Evolutionary conservation across 192 early-diverging fungal genomes (phyloP).

Genomic region (Anaeromyces robustus): DNA sequence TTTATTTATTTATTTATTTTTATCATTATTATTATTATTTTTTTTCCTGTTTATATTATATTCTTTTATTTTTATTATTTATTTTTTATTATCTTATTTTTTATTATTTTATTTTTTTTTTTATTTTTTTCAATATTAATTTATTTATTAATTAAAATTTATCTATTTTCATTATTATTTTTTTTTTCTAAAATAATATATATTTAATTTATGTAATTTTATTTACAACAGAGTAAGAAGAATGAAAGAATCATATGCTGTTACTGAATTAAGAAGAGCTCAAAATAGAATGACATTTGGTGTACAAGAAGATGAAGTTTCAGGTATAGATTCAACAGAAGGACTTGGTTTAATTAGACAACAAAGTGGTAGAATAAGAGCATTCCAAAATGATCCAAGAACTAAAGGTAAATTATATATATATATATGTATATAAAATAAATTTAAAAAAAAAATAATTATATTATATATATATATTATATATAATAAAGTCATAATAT

Average conservation of each 20-base stretch:
- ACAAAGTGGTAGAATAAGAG: constrained; percentile 63
- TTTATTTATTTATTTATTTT: no score
- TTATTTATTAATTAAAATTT: no score
- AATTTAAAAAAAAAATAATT: not conserved
- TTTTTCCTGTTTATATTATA: no score
- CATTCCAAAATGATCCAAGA: constrained; percentile 45
- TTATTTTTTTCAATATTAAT: no score
- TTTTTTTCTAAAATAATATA: no score
- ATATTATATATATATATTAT: not conserved
- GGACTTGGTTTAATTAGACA: constrained; percentile 79
- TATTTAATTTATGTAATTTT: no score
- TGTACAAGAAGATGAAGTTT: constrained; percentile 74
- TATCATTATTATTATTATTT: no score
- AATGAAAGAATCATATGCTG: constrained; percentile 63
- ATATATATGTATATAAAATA: not conserved
- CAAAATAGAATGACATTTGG: constrained; percentile 87
- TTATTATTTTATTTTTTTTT: no score
- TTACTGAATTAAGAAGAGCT: constrained; percentile 77
- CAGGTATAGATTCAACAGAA: constrained; percentile 64
- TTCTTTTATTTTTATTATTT: no score
- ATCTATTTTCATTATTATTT: no score
- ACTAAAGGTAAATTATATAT: constrained; percentile 32
- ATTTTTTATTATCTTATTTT: no score
- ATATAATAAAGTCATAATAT: not conserved
- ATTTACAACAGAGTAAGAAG: constrained; percentile 56